Evolutionary conservation across 164 flowering plant species (phyloP).

Genomic region (Macadamia tetraphylla): DNA sequence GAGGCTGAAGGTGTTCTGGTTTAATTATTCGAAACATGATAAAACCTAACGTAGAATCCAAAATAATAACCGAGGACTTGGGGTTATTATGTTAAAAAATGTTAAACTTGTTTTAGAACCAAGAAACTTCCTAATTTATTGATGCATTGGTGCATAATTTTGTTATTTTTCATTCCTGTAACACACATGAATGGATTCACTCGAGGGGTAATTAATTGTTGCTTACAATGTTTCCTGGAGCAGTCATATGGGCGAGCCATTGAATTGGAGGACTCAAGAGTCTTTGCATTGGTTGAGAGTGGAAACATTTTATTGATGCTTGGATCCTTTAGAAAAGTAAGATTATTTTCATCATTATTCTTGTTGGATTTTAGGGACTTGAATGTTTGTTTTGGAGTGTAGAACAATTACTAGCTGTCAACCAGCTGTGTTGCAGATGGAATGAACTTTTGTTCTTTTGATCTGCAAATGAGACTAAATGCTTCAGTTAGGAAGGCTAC

Average conservation of each 20-base stretch:
- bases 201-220: slow-evolving; percentile 2
- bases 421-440: too few species aligned
- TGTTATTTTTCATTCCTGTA: not conserved
- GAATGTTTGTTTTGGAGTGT: not conserved
- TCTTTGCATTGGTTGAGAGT: slow-evolving; percentile 76
- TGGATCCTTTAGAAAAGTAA: slow-evolving; percentile 76
- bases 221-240: slow-evolving; percentile 3
- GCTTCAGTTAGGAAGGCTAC: too few species aligned
- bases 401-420: not conserved
- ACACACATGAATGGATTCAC: slow-evolving; percentile 1
- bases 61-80: too few species aligned
- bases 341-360: slow-evolving; percentile 1
- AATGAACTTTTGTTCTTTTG: not conserved
- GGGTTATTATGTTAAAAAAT: too few species aligned
- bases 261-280: slow-evolving; percentile 69
- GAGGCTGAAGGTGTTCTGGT: too few species aligned
- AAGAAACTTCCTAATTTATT: not conserved
- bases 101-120: not conserved
- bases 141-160: not conserved
- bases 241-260: slow-evolving; percentile 93
- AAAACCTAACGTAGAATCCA: too few species aligned
- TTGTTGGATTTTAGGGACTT: not conserved
- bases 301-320: slow-evolving; percentile 79
- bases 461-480: too few species aligned
- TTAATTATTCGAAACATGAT: too few species aligned